Conservation (phyloP, 2,329 filamentous ascomycete genomes). For the Blumeriella jaapii region DNA sequence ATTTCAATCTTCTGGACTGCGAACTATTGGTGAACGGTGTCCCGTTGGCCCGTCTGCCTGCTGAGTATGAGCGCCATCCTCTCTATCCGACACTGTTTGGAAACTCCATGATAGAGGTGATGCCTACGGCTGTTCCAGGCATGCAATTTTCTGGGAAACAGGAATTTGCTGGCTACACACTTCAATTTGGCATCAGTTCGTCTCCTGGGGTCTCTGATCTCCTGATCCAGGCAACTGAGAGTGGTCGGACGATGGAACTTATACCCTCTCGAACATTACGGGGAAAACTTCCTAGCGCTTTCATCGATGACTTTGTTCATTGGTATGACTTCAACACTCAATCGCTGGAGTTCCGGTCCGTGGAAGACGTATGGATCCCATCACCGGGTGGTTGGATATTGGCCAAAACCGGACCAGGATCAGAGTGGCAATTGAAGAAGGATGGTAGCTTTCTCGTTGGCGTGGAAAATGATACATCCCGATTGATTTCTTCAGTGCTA, state of each 20-base stretch:
- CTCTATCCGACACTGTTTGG: constrained; percentile 14
- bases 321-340: constrained; percentile 6
- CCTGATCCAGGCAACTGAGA: constrained; percentile 2
- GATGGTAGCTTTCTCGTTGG: constrained; percentile 4
- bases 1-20: constrained; percentile 40
- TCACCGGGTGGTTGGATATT: constrained; percentile 7
- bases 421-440: constrained; percentile 1
- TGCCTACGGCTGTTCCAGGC: constrained; percentile 22
- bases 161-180: constrained; percentile 4
- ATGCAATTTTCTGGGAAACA: constrained; percentile 11
- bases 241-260: constrained; percentile 4
- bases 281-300: constrained; percentile 5
- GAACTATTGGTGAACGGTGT: constrained; percentile 41
- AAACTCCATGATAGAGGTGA: constrained; percentile 24
- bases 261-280: constrained; percentile 7
- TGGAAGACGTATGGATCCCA: constrained; percentile 5
- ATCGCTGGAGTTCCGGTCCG: constrained; percentile 4
- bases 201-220: background rate
- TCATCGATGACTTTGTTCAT: constrained; percentile 10
- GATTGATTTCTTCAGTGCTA: constrained; percentile 23
- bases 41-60: constrained; percentile 37
- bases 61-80: constrained; percentile 29
- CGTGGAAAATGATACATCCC: constrained; percentile 7
- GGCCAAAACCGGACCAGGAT: background rate
- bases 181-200: constrained; percentile 6